Evolutionary conservation across 139 green algal species (phyloP).

Genomic region (Volvox reticuliferus): DNA sequence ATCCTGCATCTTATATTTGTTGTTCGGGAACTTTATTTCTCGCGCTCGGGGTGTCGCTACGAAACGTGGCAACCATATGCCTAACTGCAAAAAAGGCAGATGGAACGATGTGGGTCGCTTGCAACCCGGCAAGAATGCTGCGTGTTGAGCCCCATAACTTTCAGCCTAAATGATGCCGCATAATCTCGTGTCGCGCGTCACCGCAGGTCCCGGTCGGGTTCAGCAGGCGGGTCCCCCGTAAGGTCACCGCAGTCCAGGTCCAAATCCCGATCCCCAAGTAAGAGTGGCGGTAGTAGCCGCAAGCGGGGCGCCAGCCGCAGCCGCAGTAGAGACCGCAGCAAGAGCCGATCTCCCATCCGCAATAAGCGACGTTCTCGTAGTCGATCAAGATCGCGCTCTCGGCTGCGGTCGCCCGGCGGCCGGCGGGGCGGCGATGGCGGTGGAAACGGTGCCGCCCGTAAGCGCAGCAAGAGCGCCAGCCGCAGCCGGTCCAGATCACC

Average conservation of each 20-base stretch:
- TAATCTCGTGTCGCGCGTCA: not conserved
- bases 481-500: constrained; percentile 2
- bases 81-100: not conserved
- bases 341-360: not conserved
- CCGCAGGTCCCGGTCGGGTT: not conserved
- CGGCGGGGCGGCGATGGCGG: not conserved
- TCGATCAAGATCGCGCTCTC: not conserved
- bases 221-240: not conserved
- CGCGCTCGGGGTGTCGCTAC: too few species aligned
- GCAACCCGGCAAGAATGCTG: too few species aligned
- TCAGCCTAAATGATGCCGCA: too few species aligned
- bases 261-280: not conserved
- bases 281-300: not conserved
- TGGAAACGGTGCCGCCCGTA: not conserved
- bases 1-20: not conserved
- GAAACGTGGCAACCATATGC: too few species aligned
- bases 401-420: not conserved
- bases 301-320: not conserved
- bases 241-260: not conserved
- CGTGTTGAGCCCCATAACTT: too few species aligned
- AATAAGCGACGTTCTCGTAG: constrained; percentile 11
- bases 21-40: not conserved
- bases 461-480: constrained; percentile 15
- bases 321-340: constrained; percentile 6
- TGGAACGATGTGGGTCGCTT: too few species aligned